Percentiles rank a stretch among this genome's conserved stretches.
Conservation (phyloP, 768 basidiomycete species). For the Pholiota conissans region DNA sequence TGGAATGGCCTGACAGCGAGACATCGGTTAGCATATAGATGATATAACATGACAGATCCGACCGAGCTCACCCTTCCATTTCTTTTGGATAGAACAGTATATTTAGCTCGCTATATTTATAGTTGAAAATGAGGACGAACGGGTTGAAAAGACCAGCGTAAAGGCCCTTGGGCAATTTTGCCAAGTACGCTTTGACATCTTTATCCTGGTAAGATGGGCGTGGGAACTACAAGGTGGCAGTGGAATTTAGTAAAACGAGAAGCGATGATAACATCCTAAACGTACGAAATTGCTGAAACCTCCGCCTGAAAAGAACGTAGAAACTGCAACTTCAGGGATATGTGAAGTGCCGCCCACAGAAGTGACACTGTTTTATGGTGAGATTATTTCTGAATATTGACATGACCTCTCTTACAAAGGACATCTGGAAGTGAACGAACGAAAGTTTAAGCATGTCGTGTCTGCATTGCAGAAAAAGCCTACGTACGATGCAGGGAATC, state of each 20-base stretch:
- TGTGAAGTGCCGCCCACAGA: conserved; percentile 61
- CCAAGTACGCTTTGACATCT: conserved; percentile 45
- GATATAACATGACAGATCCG: neutral
- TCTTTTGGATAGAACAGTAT: neutral
- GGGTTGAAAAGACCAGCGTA: conserved; percentile 65
- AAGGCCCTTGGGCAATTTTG: conserved; percentile 41
- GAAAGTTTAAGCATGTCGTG: neutral
- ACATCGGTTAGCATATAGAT: neutral
- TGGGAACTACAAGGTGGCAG: conserved; percentile 38
- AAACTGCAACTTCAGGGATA: conserved; percentile 54
- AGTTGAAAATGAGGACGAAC: conserved; percentile 29
- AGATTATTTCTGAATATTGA: neutral
- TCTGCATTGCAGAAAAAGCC: neutral
- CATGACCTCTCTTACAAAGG: neutral
- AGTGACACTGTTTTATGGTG: conserved; percentile 49
- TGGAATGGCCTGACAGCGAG: conserved; percentile 45
- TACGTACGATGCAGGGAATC: conserved; percentile 56
- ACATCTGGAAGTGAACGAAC: neutral
- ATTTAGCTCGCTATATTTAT: neutral
- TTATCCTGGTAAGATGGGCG: conserved; percentile 55
- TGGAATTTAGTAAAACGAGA: neutral
- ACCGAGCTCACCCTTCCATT: conserved; percentile 53
- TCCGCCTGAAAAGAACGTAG: conserved; percentile 60
- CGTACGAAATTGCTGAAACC: conserved; percentile 71
- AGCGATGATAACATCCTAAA: neutral